Percentiles rank a stretch among this genome's conserved stretches.
Evolutionary conservation across 495 filamentous ascomycete species (phyloP).

Genomic region (Wilcoxina mikolae): DNA sequence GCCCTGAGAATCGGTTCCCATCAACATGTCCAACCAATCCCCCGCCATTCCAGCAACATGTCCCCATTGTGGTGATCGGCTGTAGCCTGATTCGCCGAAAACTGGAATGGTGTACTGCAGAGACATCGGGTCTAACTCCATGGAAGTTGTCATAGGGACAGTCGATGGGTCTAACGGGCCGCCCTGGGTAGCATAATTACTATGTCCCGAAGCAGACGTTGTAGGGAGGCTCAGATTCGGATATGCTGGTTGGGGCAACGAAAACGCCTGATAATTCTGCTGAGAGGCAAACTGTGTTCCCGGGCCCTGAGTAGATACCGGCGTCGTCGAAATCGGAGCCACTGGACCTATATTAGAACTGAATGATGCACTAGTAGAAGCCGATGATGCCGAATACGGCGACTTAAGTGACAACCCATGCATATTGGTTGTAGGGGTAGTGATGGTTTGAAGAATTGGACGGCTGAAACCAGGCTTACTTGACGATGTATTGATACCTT

Average conservation of each 20-base stretch:
- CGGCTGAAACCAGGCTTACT: conserved; percentile 15
- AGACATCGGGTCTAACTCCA: conserved; percentile 58
- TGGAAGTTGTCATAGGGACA: conserved; percentile 30
- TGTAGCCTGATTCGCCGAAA: conserved; percentile 64
- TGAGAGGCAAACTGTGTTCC: conserved; percentile 35
- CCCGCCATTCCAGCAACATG: conserved; percentile 47
- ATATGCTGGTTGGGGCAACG: conserved; percentile 42
- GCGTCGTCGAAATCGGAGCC: not conserved
- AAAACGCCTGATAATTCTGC: conserved; percentile 40
- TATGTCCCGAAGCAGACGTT: conserved; percentile 33
- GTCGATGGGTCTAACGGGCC: conserved; percentile 32
- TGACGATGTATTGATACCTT: not conserved
- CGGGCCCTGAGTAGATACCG: conserved; percentile 1
- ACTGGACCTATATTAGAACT: conserved; percentile 1
- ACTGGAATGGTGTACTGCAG: conserved; percentile 61
- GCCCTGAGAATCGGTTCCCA: not conserved
- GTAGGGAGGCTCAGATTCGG: conserved; percentile 31
- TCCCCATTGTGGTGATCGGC: conserved; percentile 61
- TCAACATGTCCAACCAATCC: conserved; percentile 33
- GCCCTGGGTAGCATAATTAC: conserved; percentile 30
- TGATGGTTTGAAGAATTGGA: conserved; percentile 24
- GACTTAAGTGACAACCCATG: conserved; percentile 20
- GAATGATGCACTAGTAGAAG: conserved; percentile 5
- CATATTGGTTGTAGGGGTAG: conserved; percentile 20
- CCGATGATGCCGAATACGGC: conserved; percentile 22